These are phyloP conservation scores for Pyrenophora teres DNA, from an alignment of 2,329 filamentous ascomycete species.

Conservation along the genomic window DNA sequence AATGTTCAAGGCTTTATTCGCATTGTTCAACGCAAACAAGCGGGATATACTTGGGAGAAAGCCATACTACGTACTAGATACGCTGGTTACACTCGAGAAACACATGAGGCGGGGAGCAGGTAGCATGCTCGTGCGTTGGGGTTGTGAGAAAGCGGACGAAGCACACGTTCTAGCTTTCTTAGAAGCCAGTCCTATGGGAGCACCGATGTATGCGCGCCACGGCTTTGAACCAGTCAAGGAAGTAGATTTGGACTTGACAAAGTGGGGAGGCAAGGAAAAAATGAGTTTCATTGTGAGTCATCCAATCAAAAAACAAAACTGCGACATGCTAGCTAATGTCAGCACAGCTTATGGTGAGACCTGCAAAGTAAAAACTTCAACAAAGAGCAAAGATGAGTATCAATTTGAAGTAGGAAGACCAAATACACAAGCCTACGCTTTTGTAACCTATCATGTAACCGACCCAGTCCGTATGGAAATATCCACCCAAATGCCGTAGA, in stretches of 20 bases:
- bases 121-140: slow-evolving; percentile 40
- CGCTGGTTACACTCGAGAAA: slow-evolving; percentile 36
- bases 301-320: not conserved
- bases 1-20: slow-evolving; percentile 26
- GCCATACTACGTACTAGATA: slow-evolving; percentile 38
- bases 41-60: slow-evolving; percentile 27
- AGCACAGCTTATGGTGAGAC: slow-evolving; percentile 7
- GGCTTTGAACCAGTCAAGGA: slow-evolving; percentile 36
- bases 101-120: slow-evolving; percentile 43
- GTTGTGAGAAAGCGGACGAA: slow-evolving; percentile 39
- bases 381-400: no score
- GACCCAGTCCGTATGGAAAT: no score
- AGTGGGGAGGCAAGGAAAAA: slow-evolving; percentile 33
- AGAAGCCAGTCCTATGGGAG: slow-evolving; percentile 41
- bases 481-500: no score
- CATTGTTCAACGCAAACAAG: slow-evolving; percentile 32
- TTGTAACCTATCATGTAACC: no score
- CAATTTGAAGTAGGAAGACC: no score
- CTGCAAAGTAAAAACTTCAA: not conserved
- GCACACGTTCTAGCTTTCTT: slow-evolving; percentile 38
- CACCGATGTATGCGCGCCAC: slow-evolving; percentile 40
- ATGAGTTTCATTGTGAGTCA: slow-evolving; percentile 39
- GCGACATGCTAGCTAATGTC: not conserved
- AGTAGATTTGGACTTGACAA: slow-evolving; percentile 38
- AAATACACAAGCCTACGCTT: no score